Conservation (phyloP, 441 rosid genomes). For the Daphne laureola region DNA sequence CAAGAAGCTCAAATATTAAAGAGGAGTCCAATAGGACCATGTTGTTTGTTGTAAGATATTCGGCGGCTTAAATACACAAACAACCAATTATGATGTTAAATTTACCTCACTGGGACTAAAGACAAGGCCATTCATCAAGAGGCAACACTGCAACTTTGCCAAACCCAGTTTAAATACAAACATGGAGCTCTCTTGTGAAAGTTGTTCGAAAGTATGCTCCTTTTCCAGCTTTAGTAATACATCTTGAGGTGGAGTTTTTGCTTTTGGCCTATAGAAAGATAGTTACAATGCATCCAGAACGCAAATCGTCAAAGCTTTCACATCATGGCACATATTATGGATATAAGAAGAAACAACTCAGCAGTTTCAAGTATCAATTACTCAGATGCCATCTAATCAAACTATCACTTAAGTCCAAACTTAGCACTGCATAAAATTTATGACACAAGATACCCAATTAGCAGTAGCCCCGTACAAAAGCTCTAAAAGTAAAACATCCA, state of each 20-base stretch:
- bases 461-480: too few relatives aligned
- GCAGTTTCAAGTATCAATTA: too few relatives aligned
- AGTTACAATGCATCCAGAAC: neutral
- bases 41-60: neutral
- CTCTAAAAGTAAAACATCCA: too few relatives aligned
- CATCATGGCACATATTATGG: conserved; percentile 1
- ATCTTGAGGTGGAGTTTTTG: conserved; percentile 83
- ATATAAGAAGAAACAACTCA: neutral
- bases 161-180: conserved; percentile 90
- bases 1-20: conserved; percentile 5
- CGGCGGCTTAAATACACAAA: conserved; percentile 9
- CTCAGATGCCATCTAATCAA: too few relatives aligned
- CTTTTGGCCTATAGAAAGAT: conserved; percentile 52
- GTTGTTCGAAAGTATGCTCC: conserved; percentile 52
- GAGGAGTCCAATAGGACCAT: conserved; percentile 6
- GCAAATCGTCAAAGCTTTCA: neutral
- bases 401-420: too few relatives aligned
- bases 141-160: conserved; percentile 59
- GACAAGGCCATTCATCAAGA: conserved; percentile 98
- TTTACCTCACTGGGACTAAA: conserved; percentile 82
- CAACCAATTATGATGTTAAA: conserved; percentile 3
- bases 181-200: conserved; percentile 71
- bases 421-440: too few relatives aligned
- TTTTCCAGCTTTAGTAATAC: conserved; percentile 74
- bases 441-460: too few relatives aligned